These are phyloP conservation scores for Podila epigama DNA, from an alignment of 192 early-diverging fungal species.

Conservation along the genomic window DNA sequence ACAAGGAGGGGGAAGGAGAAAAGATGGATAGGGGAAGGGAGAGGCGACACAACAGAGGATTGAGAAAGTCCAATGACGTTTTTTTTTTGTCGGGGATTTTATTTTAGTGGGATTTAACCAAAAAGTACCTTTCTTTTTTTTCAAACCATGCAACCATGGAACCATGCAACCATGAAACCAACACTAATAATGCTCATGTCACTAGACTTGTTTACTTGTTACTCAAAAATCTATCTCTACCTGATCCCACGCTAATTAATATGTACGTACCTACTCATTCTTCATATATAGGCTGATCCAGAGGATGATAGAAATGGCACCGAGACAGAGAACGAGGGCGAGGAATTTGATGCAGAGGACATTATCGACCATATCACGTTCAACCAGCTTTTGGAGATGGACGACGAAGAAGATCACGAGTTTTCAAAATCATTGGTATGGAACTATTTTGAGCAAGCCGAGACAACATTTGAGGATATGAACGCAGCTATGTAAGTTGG, in stretches of 20 bases:
- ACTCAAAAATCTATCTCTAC: no score
- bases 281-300: slow-evolving; percentile 18
- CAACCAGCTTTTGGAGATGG: slow-evolving; percentile 93
- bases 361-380: slow-evolving; percentile 85
- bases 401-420: slow-evolving; percentile 87
- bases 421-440: slow-evolving; percentile 82
- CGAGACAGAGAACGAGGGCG: slow-evolving; percentile 24
- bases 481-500: slow-evolving; percentile 70
- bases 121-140: no score
- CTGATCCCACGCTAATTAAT: no score
- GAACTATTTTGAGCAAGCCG: slow-evolving; percentile 90
- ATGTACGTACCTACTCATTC: neutral
- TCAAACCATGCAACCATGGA: neutral
- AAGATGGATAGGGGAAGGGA: no score
- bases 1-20: no score
- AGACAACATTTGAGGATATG: slow-evolving; percentile 86
- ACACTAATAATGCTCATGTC: no score
- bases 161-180: no score
- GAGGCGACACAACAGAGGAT: neutral
- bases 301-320: slow-evolving; percentile 13
- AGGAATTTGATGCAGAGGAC: slow-evolving; percentile 8
- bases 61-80: neutral
- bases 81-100: neutral
- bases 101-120: slow-evolving; percentile 1
- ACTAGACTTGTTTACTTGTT: no score